phyloP scores from a whole-genome alignment of 768 basidiomycete genomes.

The Grammothele lineata region DNA sequence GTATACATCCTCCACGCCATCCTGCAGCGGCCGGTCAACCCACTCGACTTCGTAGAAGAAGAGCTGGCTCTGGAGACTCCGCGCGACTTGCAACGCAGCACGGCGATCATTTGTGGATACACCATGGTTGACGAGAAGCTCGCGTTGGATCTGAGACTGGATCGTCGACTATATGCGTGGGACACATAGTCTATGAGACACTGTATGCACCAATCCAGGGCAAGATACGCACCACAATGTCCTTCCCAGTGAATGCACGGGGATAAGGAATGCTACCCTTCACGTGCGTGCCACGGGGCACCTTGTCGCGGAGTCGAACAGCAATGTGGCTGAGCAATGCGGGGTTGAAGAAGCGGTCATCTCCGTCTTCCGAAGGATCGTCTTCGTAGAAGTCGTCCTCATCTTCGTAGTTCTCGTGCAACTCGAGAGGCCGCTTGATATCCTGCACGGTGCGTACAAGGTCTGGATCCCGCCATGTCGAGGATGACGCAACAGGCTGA shows the following conservation, averaged over 20 bases:
- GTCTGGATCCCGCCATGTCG: constrained; percentile 23
- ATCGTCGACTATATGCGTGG: constrained; percentile 63
- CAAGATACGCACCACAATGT: constrained; percentile 71
- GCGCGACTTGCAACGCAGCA: constrained; percentile 82
- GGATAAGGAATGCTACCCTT: constrained; percentile 93
- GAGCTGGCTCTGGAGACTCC: constrained; percentile 85
- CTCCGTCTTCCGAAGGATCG: constrained; percentile 42
- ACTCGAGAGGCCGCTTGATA: constrained; percentile 35
- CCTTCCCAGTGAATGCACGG: constrained; percentile 88
- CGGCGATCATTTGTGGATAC: constrained; percentile 75
- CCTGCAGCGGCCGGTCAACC: constrained; percentile 76
- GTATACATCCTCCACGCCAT: constrained; percentile 91
- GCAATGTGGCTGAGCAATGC: constrained; percentile 86
- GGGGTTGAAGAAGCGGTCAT: constrained; percentile 84
- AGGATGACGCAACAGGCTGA: constrained; percentile 18
- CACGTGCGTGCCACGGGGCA: constrained; percentile 81
- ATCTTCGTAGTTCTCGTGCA: constrained; percentile 46
- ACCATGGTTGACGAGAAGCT: constrained; percentile 72
- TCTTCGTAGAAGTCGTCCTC: constrained; percentile 52
- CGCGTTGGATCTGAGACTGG: constrained; percentile 81
- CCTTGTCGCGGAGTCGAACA: constrained; percentile 84
- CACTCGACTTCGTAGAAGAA: constrained; percentile 98
- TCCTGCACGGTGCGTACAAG: constrained; percentile 24
- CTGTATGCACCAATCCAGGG: no score
- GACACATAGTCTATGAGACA: no score